Conservation (phyloP, 148 eudicot genomes). For the Bassia scoparia region DNA sequence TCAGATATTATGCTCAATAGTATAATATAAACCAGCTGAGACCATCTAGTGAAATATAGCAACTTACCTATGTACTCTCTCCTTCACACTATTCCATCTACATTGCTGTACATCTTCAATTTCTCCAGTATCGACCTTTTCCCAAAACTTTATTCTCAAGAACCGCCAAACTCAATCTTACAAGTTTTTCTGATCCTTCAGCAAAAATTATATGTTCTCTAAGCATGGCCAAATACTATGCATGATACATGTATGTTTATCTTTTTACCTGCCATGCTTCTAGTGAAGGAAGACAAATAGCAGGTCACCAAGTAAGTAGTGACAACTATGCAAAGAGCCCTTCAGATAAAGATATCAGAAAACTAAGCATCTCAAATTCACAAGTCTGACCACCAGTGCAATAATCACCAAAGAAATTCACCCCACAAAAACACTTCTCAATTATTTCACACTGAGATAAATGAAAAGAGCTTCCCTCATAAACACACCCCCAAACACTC, state of each 20-base stretch:
- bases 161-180: too few relatives aligned
- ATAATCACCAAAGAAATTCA: neutral
- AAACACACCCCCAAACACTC: conserved; percentile 1
- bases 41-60: too few relatives aligned
- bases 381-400: conserved; percentile 17
- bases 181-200: neutral
- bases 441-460: neutral
- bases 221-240: too few relatives aligned
- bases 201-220: too few relatives aligned
- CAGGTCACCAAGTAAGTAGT: conserved; percentile 8
- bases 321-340: conserved; percentile 6
- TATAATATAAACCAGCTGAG: too few relatives aligned
- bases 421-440: conserved; percentile 3
- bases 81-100: too few relatives aligned
- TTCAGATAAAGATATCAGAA: conserved; percentile 9
- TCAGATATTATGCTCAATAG: too few relatives aligned
- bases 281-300: conserved; percentile 28
- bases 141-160: too few relatives aligned
- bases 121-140: too few relatives aligned
- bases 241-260: conserved; percentile 14
- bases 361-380: conserved; percentile 4
- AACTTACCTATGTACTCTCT: too few relatives aligned
- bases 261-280: conserved; percentile 21
- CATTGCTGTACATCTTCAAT: too few relatives aligned
- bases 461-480: conserved; percentile 11